A percentile compares a stretch with the other conserved stretches of the same genome.
Evolutionary conservation across 208 protist species (phyloP).

Genomic region (Leishmania amazonensis): DNA sequence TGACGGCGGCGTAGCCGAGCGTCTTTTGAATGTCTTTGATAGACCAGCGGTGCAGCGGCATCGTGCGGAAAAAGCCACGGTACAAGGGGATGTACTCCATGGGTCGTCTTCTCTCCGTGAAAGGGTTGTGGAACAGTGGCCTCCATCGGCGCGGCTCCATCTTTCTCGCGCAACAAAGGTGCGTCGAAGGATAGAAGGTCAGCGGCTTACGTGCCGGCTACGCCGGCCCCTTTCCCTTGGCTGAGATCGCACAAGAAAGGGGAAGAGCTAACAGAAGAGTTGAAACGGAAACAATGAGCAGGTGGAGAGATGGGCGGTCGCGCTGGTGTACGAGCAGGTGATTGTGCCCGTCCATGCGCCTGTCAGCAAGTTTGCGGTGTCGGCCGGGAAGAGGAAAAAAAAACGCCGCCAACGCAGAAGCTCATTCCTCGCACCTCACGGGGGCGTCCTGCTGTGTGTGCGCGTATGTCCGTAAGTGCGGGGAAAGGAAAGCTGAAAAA

Average conservation of each 20-base stretch:
- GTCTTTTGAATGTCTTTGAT: slow-evolving; percentile 69
- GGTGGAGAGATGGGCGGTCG: neutral
- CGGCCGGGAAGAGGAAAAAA: neutral
- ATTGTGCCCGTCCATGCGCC: neutral
- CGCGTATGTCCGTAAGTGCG: neutral
- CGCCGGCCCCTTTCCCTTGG: neutral
- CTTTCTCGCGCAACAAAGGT: neutral
- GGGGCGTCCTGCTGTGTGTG: neutral
- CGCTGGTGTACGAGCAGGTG: neutral
- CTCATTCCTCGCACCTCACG: neutral
- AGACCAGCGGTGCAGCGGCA: slow-evolving; percentile 85
- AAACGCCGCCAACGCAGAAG: neutral
- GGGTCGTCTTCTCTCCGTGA: slow-evolving; percentile 56
- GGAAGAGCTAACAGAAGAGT: neutral
- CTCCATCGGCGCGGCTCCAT: slow-evolving; percentile 86
- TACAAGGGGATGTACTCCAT: slow-evolving; percentile 66
- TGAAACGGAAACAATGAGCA: neutral
- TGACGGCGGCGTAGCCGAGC: slow-evolving; percentile 73
- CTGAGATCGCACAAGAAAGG: neutral
- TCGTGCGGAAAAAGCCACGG: slow-evolving; percentile 80
- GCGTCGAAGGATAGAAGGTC: neutral
- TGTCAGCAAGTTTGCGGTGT: neutral
- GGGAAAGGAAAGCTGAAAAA: neutral
- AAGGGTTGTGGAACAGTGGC: slow-evolving; percentile 86
- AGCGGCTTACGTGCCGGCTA: neutral